A percentile compares a stretch with the other conserved stretches of the same genome.
phyloP scores from a whole-genome alignment of 495 filamentous ascomycete species.

The Schizothecium vesticola region DNA sequence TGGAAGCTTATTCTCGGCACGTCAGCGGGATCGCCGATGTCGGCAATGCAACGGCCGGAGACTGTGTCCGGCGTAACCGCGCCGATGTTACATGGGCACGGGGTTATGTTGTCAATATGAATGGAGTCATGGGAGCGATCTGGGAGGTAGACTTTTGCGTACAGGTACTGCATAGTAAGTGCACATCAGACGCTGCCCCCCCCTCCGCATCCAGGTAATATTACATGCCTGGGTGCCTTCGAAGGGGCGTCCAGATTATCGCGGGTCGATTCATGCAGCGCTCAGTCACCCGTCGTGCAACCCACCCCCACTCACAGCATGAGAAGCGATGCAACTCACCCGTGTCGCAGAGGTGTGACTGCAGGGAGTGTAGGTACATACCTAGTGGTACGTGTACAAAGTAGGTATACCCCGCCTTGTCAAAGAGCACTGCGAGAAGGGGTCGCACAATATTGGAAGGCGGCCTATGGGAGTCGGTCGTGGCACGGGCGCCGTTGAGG shows the following conservation, averaged over 20 bases:
- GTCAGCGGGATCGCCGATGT: background rate
- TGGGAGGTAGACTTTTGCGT: background rate
- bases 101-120: background rate
- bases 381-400: background rate
- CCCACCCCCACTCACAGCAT: constrained; percentile 1
- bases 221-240: background rate
- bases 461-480: background rate
- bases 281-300: background rate
- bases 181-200: background rate
- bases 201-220: background rate
- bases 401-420: background rate
- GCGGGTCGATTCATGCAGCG: constrained; percentile 3
- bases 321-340: background rate
- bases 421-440: background rate
- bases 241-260: background rate
- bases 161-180: no score
- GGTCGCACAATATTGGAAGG: background rate
- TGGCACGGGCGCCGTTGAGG: background rate
- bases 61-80: background rate
- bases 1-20: background rate
- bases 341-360: background rate
- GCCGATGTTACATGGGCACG: background rate
- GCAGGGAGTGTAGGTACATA: background rate
- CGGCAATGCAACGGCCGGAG: background rate
- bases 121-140: background rate